phyloP scores from a whole-genome alignment of 768 basidiomycete species.

The Lactifluus subvellereus region DNA sequence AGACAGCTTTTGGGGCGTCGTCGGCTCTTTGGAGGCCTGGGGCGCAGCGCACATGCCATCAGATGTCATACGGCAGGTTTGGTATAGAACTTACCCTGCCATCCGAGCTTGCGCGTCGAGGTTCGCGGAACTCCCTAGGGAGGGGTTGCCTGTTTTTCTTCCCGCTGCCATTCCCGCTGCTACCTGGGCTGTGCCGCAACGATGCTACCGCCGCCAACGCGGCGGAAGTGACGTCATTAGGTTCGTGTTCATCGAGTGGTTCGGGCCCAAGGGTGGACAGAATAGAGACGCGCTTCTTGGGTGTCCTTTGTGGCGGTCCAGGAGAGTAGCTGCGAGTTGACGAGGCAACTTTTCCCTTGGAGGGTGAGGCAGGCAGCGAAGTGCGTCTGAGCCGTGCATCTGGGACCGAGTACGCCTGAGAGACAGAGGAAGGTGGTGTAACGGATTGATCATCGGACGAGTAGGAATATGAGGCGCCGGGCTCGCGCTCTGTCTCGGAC shows the following conservation, averaged over 20 bases:
- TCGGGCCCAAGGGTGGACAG: slow-evolving; percentile 28
- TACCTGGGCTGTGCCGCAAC: slow-evolving; percentile 46
- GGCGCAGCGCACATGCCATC: not conserved
- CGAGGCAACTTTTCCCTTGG: slow-evolving; percentile 26
- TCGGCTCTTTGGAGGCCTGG: slow-evolving; percentile 19
- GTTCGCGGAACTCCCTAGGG: slow-evolving; percentile 44
- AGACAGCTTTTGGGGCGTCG: slow-evolving; percentile 21
- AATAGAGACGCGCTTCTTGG: slow-evolving; percentile 40
- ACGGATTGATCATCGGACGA: slow-evolving; percentile 38
- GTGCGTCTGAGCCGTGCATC: slow-evolving; percentile 39
- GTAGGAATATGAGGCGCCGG: slow-evolving; percentile 24
- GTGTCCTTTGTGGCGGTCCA: slow-evolving; percentile 36
- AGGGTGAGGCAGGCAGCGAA: slow-evolving; percentile 46
- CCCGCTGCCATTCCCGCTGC: slow-evolving; percentile 30
- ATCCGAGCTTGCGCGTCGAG: slow-evolving; percentile 36
- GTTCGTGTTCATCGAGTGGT: slow-evolving; percentile 27
- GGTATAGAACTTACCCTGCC: slow-evolving; percentile 35
- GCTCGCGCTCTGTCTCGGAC: slow-evolving; percentile 79
- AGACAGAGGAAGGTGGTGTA: slow-evolving; percentile 34
- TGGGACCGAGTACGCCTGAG: slow-evolving; percentile 22
- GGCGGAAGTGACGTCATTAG: slow-evolving; percentile 44
- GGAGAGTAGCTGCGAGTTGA: slow-evolving; percentile 34
- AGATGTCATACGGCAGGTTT: not conserved
- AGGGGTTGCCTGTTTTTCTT: slow-evolving; percentile 44
- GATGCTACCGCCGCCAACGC: slow-evolving; percentile 59